phyloP scores from a whole-genome alignment of 2,329 filamentous ascomycete species.

The Podosphaera aphanis region DNA sequence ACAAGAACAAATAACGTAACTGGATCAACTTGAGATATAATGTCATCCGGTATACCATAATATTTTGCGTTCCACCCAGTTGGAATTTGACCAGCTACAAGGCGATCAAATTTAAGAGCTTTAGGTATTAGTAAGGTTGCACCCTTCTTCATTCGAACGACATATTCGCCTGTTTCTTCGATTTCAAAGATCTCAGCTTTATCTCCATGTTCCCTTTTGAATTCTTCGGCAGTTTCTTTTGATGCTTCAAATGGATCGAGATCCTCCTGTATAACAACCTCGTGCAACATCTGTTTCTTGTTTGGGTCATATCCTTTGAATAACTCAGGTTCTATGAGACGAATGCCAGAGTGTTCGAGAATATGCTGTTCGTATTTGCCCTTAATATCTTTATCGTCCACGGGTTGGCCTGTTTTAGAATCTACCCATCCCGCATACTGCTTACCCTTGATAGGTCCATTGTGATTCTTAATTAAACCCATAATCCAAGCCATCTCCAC shows the following conservation, averaged over 20 bases:
- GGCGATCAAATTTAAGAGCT: constrained; percentile 85
- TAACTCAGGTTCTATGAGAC: constrained; percentile 88
- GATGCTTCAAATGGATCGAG: constrained; percentile 92
- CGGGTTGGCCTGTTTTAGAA: constrained; percentile 75
- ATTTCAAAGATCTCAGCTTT: constrained; percentile 97
- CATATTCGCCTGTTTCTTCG: constrained; percentile 78
- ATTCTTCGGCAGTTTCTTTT: constrained; percentile 92
- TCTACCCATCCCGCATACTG: constrained; percentile 95
- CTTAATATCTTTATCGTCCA: constrained; percentile 97
- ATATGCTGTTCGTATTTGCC: constrained; percentile 92
- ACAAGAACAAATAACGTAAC: constrained; percentile 90
- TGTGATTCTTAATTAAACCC: constrained; percentile 97
- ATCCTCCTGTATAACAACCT: constrained; percentile 92
- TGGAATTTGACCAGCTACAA: constrained; percentile 89
- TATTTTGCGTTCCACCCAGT: constrained; percentile 93
- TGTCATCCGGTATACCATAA: constrained; percentile 92
- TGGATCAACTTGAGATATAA: constrained; percentile 90
- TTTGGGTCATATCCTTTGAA: constrained; percentile 95
- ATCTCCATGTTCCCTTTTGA: constrained; percentile 88
- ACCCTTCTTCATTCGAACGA: constrained; percentile 83
- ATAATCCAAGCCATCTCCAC: constrained; percentile 99
- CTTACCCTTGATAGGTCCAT: constrained; percentile 85
- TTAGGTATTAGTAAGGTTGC: constrained; percentile 90
- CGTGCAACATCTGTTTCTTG: constrained; percentile 94
- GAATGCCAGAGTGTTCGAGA: constrained; percentile 88